phyloP scores from a whole-genome alignment of 768 basidiomycete species.

The Mrakia gelida region DNA sequence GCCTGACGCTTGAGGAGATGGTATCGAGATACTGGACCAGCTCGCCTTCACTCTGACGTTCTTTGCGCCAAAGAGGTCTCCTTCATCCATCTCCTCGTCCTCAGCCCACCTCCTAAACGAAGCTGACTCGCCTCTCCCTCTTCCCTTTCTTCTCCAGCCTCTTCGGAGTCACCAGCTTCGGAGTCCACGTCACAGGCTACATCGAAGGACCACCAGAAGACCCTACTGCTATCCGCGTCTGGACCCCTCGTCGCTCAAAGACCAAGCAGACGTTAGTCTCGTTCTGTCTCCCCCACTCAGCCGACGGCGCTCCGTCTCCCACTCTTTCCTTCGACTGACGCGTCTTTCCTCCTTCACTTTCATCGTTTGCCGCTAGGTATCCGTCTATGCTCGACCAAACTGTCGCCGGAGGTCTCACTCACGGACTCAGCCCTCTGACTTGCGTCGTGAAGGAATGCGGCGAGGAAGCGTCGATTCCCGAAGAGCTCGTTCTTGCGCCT shows the following conservation, averaged over 20 bases:
- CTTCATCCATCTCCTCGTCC: too few relatives aligned
- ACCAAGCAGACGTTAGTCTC: constrained; percentile 83
- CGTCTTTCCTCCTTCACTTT: too few relatives aligned
- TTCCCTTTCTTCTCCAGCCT: constrained; percentile 43
- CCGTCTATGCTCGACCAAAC: constrained; percentile 32
- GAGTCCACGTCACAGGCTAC: constrained; percentile 73
- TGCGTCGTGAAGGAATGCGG: constrained; percentile 32
- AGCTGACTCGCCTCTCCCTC: background rate
- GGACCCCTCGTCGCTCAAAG: constrained; percentile 78
- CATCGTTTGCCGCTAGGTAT: background rate
- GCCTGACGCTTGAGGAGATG: too few relatives aligned
- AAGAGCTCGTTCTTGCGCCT: constrained; percentile 11
- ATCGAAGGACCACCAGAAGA: constrained; percentile 1
- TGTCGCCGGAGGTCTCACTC: constrained; percentile 33
- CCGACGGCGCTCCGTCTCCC: background rate
- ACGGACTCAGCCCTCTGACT: constrained; percentile 12
- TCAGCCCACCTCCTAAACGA: too few relatives aligned
- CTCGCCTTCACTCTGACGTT: too few relatives aligned
- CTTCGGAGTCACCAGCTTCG: constrained; percentile 86
- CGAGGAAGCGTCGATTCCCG: constrained; percentile 32
- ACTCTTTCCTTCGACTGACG: background rate
- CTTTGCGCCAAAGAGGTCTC: too few relatives aligned
- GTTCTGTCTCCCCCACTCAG: background rate
- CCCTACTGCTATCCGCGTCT: constrained; percentile 54
- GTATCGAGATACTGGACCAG: too few relatives aligned